These are phyloP conservation scores for Plasmodium reichenowi DNA, from an alignment of 169 alveolate genomes.

Conservation along the genomic window DNA sequence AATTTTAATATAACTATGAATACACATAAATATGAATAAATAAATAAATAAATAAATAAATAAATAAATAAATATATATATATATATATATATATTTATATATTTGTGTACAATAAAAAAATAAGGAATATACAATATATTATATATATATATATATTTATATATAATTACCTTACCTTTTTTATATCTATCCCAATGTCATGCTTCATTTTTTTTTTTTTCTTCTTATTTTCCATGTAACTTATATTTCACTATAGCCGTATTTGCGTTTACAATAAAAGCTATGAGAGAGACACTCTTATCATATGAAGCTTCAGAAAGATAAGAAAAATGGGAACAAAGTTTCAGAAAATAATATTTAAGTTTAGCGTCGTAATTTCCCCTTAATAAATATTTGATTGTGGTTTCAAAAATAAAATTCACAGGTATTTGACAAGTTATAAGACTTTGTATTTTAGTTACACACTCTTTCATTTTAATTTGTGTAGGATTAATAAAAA, in stretches of 20 bases:
- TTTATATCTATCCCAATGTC: too few species aligned
- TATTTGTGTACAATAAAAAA: too few species aligned
- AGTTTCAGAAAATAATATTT: slow-evolving; percentile 37
- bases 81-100: too few species aligned
- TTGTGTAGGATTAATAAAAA: slow-evolving; percentile 56
- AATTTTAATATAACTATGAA: too few species aligned
- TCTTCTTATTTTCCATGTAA: slow-evolving; percentile 12
- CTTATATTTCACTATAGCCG: slow-evolving; percentile 55
- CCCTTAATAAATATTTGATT: slow-evolving; percentile 39
- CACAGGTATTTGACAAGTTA: slow-evolving; percentile 71
- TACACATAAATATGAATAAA: too few species aligned
- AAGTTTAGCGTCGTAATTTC: slow-evolving; percentile 25
- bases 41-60: too few species aligned
- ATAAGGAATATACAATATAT: too few species aligned
- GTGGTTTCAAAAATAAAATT: slow-evolving; percentile 60
- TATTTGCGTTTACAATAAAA: slow-evolving; percentile 62
- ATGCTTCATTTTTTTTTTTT: neutral
- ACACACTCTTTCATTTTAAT: slow-evolving; percentile 63
- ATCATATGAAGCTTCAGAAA: slow-evolving; percentile 59
- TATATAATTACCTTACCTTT: too few species aligned
- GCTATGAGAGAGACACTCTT: slow-evolving; percentile 71
- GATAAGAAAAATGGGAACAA: slow-evolving; percentile 50
- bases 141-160: too few species aligned
- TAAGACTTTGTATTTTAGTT: slow-evolving; percentile 54
- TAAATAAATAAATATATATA: too few species aligned